Base-by-base conservation (phyloP, 768 basidiomycete genomes). In the Mycena epipterygia region DNA sequence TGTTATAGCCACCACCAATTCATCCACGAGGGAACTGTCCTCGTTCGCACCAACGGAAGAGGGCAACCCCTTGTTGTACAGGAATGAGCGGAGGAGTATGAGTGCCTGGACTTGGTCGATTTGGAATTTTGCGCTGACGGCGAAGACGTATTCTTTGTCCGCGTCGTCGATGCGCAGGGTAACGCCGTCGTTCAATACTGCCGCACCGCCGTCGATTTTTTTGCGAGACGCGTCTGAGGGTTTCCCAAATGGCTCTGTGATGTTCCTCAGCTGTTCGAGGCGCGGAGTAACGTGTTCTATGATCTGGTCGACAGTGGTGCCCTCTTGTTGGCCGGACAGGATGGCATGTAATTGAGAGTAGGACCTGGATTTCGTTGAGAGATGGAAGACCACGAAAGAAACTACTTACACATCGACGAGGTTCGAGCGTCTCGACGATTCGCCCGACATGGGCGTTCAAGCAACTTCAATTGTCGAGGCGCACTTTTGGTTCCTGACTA, bases 51-150 rank as follows among this genome's bases (percentile, higher is more conserved):
- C 85, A 0, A 87, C 81, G 25, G 78, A 80, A 14, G 87, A 77
- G 13, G 91, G 90, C 11, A 93, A 83, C 5, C 93, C 93, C 77
- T 91, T 88, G 77, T 95, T 93, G 81, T 92, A 92, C 12, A 94
- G 82, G 76, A 93, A 96, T 0, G 93, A 91, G 16, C 92, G 89
- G 25, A 95, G 82, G 7, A 97, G 85, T 5, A 92, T 81, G 48
- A 93, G 85, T 0, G 95, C 91, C n/a, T 92, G 89, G 2, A 95
- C 84, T 75, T 97, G 89, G 81, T 97, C 95, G 27, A 97, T 90
- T 32, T 89, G 84, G 78, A 95, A 91, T 67, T 86, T 86, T 48
- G 85, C 78, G 81, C 95, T 94, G 73, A 98, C 88, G 55, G 92
- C 90, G 69, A 88, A 82, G 56, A 92, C 86, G 72, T 90, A 89